A percentile compares a stretch with the other conserved stretches of the same genome.
Evolutionary conservation across 306 rosid genomes (phyloP).

Genomic region (Lotus japonicus): DNA sequence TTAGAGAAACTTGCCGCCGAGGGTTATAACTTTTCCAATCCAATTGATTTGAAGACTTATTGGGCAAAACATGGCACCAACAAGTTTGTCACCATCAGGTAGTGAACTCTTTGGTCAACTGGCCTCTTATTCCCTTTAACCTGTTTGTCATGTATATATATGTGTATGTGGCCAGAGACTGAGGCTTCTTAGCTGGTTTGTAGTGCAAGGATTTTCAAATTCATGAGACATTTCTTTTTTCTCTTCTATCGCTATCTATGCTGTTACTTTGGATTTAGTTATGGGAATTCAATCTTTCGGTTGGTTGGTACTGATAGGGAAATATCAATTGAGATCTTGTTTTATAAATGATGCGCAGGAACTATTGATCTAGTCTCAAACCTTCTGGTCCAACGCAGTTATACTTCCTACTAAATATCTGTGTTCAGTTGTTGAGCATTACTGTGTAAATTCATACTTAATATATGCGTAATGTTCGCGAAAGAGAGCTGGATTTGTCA

Average conservation of each 20-base stretch:
- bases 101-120: constrained; percentile 37
- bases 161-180: constrained; percentile 52
- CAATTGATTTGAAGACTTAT: constrained; percentile 84
- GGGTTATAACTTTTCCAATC: constrained; percentile 85
- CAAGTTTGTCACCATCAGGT: constrained; percentile 97
- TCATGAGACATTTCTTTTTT: constrained; percentile 36
- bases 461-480: neutral
- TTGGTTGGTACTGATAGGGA: constrained; percentile 14
- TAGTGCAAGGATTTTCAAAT: constrained; percentile 41
- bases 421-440: neutral
- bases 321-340: neutral
- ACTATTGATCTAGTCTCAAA: neutral
- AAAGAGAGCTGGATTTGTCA: too few species aligned
- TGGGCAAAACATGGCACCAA: constrained; percentile 99
- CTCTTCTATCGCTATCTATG: constrained; percentile 16
- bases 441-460: neutral
- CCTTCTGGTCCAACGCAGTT: neutral
- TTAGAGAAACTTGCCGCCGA: constrained; percentile 93
- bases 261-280: constrained; percentile 24
- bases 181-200: constrained; percentile 57
- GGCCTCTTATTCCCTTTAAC: constrained; percentile 36
- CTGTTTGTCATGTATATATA: constrained; percentile 62
- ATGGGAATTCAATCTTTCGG: constrained; percentile 28
- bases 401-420: neutral
- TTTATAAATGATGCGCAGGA: neutral